Evolutionary conservation across 257 asterid genomes (phyloP).

Genomic region (Solanum acaule): DNA sequence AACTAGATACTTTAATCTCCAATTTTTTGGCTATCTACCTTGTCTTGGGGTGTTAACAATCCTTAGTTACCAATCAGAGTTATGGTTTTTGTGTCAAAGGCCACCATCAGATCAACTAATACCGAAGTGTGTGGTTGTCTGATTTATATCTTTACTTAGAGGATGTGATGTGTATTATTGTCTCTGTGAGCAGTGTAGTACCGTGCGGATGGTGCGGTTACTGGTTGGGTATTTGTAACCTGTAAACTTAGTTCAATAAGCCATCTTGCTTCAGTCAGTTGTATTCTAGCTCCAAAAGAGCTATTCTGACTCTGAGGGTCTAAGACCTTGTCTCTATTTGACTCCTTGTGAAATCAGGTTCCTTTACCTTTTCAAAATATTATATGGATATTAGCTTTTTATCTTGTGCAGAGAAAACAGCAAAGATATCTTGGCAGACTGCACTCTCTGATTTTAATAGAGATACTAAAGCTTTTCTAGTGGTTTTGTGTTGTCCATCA

Average conservation of each 20-base stretch:
- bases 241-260: neutral
- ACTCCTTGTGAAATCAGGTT: neutral
- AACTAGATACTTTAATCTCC: neutral
- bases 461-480: neutral
- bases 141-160: neutral
- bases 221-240: neutral
- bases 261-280: neutral
- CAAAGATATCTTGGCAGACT: neutral
- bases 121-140: neutral
- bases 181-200: neutral
- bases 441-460: neutral
- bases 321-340: neutral
- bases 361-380: neutral
- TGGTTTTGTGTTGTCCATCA: neutral
- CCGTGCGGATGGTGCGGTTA: neutral
- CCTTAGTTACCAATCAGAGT: neutral
- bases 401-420: neutral
- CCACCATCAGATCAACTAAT: neutral
- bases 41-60: neutral
- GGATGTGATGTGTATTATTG: neutral
- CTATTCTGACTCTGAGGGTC: neutral
- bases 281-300: neutral
- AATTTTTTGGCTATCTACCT: neutral
- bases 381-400: neutral
- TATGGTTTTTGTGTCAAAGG: neutral